A percentile compares a stretch with the other conserved stretches of the same genome.
These are phyloP conservation scores for Tilletia walkeri DNA, from an alignment of 1,284 basidiomycete species.

Conservation along the genomic window DNA sequence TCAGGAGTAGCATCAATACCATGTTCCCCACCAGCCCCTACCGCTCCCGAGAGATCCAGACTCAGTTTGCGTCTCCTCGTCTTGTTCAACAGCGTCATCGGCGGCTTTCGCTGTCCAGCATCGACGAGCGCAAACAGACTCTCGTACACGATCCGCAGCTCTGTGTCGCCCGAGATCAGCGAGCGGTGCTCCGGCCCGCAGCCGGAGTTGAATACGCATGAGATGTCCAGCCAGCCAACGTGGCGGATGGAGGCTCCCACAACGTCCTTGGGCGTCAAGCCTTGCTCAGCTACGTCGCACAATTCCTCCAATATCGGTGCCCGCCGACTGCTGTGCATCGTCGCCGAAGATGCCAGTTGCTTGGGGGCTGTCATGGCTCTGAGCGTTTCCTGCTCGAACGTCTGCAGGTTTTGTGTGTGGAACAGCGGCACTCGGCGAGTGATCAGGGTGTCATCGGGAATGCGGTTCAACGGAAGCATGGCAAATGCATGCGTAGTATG, in stretches of 20 bases:
- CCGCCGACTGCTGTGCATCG: not conserved
- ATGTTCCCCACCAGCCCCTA: not conserved
- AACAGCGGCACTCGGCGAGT: constrained; percentile 18
- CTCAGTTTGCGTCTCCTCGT: constrained; percentile 13
- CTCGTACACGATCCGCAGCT: constrained; percentile 44
- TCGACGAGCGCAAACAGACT: constrained; percentile 38
- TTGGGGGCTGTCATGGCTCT: constrained; percentile 29
- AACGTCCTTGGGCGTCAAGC: constrained; percentile 23
- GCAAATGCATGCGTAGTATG: constrained; percentile 34
- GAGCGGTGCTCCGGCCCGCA: constrained; percentile 37
- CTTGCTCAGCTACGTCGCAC: constrained; percentile 23
- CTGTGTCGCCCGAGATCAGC: constrained; percentile 37
- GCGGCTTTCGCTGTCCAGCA: constrained; percentile 33
- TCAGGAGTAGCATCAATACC: constrained; percentile 18
- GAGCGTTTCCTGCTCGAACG: constrained; percentile 42
- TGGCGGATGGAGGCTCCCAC: constrained; percentile 19
- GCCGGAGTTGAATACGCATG: constrained; percentile 40
- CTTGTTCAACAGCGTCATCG: constrained; percentile 24
- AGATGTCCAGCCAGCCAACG: constrained; percentile 44
- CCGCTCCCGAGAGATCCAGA: not conserved
- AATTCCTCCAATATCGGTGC: constrained; percentile 40
- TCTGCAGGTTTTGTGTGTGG: constrained; percentile 25
- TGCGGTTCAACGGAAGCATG: constrained; percentile 37
- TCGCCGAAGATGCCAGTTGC: constrained; percentile 21
- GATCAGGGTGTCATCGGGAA: constrained; percentile 31